phyloP scores from a whole-genome alignment of 1,284 basidiomycete species.

The Irpex rosettiformis region DNA sequence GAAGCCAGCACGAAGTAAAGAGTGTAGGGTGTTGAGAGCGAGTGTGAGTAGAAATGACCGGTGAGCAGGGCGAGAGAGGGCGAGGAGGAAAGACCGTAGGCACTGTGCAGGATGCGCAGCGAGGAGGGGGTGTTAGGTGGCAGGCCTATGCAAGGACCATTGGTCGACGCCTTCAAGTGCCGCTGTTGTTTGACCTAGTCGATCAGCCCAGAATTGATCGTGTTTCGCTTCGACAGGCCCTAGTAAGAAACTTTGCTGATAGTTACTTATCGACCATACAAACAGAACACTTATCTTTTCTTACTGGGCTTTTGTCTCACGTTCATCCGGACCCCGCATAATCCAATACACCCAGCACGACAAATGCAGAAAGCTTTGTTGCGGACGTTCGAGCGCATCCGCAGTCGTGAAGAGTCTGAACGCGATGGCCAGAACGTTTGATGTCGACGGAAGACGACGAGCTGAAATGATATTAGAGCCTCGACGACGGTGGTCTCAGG shows the following conservation, averaged over 20 bases:
- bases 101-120: constrained; percentile 6
- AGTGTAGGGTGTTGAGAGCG: constrained; percentile 9
- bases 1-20: constrained; percentile 12
- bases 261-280: neutral
- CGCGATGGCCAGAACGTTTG: neutral
- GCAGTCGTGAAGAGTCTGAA: constrained; percentile 5
- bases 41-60: constrained; percentile 14
- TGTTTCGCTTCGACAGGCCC: neutral
- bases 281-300: neutral
- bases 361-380: neutral
- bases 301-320: neutral
- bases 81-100: constrained; percentile 7
- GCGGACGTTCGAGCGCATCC: neutral
- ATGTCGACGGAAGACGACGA: neutral
- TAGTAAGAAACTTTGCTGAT: neutral
- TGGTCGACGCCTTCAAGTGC: neutral
- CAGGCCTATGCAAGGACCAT: neutral
- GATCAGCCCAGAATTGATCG: constrained; percentile 1
- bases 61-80: neutral
- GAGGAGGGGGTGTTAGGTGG: constrained; percentile 2
- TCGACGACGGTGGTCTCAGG: neutral
- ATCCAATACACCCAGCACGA: neutral
- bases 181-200: neutral
- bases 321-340: neutral
- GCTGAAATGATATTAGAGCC: neutral